Evolutionary conservation across 2,329 filamentous ascomycete genomes (phyloP).

Genomic region (Zasmidium cellare): DNA sequence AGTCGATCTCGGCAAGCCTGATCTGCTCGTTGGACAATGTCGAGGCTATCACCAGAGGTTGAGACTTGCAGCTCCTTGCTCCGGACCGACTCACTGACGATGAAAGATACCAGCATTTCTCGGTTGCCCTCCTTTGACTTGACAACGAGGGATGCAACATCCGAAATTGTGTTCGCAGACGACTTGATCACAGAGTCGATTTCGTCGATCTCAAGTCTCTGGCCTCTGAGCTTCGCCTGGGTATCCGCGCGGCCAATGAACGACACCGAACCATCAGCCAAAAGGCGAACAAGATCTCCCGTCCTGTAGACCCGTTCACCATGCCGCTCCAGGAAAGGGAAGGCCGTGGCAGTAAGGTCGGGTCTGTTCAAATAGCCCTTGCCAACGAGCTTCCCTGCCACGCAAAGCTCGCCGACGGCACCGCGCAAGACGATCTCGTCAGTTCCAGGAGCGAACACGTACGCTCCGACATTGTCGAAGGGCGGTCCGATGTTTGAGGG

Average conservation of each 20-base stretch:
- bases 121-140: slow-evolving; percentile 72
- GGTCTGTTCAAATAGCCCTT: slow-evolving; percentile 82
- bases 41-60: slow-evolving; percentile 22
- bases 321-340: slow-evolving; percentile 61
- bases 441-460: slow-evolving; percentile 70
- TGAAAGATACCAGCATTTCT: slow-evolving; percentile 79
- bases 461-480: slow-evolving; percentile 85
- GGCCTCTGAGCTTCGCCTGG: slow-evolving; percentile 87
- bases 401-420: slow-evolving; percentile 82
- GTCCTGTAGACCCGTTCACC: slow-evolving; percentile 71
- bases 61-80: slow-evolving; percentile 38
- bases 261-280: slow-evolving; percentile 79
- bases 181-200: slow-evolving; percentile 80
- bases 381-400: slow-evolving; percentile 83
- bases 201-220: slow-evolving; percentile 85
- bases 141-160: slow-evolving; percentile 75
- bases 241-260: slow-evolving; percentile 88
- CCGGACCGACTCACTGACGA: slow-evolving; percentile 39
- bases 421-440: slow-evolving; percentile 72
- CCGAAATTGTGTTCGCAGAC: slow-evolving; percentile 58
- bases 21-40: slow-evolving; percentile 31
- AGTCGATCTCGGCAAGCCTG: slow-evolving; percentile 67
- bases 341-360: slow-evolving; percentile 74
- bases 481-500: slow-evolving; percentile 85
- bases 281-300: slow-evolving; percentile 79